A percentile compares a stretch with the other conserved stretches of the same genome.
phyloP scores from a whole-genome alignment of 768 basidiomycete species.

The Macrolepiota albuminosa region DNA sequence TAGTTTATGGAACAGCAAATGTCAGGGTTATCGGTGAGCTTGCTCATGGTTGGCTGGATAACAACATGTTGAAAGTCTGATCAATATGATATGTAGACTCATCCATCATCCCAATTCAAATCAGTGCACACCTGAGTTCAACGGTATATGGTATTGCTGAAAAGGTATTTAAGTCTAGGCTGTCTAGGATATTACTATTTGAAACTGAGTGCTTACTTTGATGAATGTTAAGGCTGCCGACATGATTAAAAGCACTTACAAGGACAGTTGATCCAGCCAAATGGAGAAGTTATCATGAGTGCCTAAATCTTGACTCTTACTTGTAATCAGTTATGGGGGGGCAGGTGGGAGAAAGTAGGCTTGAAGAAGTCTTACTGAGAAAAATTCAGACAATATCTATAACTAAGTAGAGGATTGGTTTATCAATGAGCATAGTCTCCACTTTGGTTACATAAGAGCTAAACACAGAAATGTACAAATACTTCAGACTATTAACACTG shows the following conservation, averaged over 20 bases:
- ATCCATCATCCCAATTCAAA: conserved; percentile 12
- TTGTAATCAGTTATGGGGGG: background rate
- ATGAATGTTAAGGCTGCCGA: conserved; percentile 7
- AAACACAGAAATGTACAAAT: background rate
- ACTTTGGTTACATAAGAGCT: background rate
- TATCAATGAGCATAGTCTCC: background rate
- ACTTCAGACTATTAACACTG: background rate
- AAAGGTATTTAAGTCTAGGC: conserved; percentile 4
- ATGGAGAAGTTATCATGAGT: background rate
- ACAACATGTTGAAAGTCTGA: background rate
- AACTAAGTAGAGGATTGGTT: background rate
- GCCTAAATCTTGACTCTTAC: background rate
- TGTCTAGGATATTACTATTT: background rate
- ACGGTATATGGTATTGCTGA: conserved; percentile 14
- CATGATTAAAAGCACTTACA: conserved; percentile 3
- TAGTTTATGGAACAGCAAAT: conserved; percentile 13
- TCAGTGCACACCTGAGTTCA: conserved; percentile 10
- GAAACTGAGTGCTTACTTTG: background rate
- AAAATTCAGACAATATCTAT: background rate
- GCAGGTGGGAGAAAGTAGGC: background rate
- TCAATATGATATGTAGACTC: conserved; percentile 3
- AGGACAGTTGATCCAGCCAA: background rate
- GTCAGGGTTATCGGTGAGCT: conserved; percentile 12
- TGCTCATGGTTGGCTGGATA: background rate
- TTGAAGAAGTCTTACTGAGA: background rate